These are phyloP conservation scores for Peribolospora baueri DNA, from an alignment of 768 basidiomycete species.

Conservation along the genomic window DNA sequence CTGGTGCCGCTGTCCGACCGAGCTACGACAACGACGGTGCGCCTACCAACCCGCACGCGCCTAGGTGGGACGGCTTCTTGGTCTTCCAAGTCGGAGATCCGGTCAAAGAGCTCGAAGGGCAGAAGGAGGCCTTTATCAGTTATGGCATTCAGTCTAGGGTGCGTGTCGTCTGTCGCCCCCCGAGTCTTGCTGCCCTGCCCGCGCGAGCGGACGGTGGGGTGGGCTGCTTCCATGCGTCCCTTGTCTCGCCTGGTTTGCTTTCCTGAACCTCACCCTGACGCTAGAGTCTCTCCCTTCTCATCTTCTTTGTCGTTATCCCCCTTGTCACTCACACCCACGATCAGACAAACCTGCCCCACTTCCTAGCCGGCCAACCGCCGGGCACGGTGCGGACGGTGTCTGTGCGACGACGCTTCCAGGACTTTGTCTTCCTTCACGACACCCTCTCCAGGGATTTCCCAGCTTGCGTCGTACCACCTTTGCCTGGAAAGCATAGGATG, in stretches of 20 bases:
- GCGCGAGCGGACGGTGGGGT: neutral
- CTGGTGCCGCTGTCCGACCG: too few species aligned
- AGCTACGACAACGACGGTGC: too few species aligned
- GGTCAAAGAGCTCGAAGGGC: slow-evolving; percentile 83
- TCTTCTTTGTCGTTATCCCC: slow-evolving; percentile 2
- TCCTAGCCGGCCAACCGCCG: slow-evolving; percentile 27
- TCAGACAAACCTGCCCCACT: slow-evolving; percentile 76
- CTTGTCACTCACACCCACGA: neutral
- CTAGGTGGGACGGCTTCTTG: too few species aligned
- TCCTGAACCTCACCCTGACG: neutral
- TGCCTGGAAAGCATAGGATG: slow-evolving; percentile 87
- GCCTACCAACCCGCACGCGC: too few species aligned
- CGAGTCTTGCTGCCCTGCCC: neutral
- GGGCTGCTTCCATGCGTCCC: too few species aligned
- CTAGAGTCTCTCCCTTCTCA: neutral
- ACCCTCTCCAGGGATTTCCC: slow-evolving; percentile 77
- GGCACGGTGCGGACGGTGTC: slow-evolving; percentile 29
- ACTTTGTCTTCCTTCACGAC: slow-evolving; percentile 81
- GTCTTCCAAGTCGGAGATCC: slow-evolving; percentile 30
- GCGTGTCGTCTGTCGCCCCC: slow-evolving; percentile 9
- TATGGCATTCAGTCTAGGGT: slow-evolving; percentile 80
- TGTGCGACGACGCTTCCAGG: slow-evolving; percentile 73
- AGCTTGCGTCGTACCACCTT: slow-evolving; percentile 87
- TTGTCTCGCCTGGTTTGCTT: neutral
- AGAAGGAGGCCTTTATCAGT: slow-evolving; percentile 89